Evolutionary conservation across 805 yeast species (phyloP).

Genomic region (Cyberlindnera mycetangii): DNA sequence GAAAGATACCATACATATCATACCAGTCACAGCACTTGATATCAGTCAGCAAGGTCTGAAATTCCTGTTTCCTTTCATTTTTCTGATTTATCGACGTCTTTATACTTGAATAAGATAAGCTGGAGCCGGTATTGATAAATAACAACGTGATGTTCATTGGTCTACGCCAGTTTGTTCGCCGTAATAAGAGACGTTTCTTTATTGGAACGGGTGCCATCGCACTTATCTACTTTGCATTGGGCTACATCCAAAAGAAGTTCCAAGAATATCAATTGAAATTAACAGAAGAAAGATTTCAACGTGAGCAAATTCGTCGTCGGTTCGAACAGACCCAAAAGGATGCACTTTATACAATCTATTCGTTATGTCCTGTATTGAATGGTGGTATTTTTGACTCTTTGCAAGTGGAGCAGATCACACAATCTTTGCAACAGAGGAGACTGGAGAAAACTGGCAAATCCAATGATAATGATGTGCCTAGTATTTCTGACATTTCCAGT

Average conservation of each 20-base stretch:
- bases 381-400: conserved; percentile 58
- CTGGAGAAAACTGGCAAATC: conserved; percentile 25
- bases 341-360: conserved; percentile 78
- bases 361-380: conserved; percentile 73
- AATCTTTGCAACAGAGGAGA: conserved; percentile 63
- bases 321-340: conserved; percentile 92
- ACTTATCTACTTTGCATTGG: conserved; percentile 40
- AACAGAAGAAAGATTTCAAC: conserved; percentile 55
- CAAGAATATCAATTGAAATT: conserved; percentile 48
- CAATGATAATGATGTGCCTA: conserved; percentile 10
- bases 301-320: conserved; percentile 72
- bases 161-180: conserved; percentile 32
- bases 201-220: conserved; percentile 38
- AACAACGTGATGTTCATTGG: conserved; percentile 24
- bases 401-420: conserved; percentile 72
- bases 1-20: too few species aligned
- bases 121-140: too few species aligned
- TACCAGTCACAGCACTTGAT: too few species aligned
- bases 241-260: conserved; percentile 43
- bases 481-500: conserved; percentile 14
- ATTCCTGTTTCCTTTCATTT: too few species aligned
- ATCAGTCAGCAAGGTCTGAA: too few species aligned
- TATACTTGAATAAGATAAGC: too few species aligned
- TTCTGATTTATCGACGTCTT: too few species aligned
- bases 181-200: conserved; percentile 43